phyloP scores from a whole-genome alignment of 2,329 filamentous ascomycete species.

The Zymoseptoria tritici region DNA sequence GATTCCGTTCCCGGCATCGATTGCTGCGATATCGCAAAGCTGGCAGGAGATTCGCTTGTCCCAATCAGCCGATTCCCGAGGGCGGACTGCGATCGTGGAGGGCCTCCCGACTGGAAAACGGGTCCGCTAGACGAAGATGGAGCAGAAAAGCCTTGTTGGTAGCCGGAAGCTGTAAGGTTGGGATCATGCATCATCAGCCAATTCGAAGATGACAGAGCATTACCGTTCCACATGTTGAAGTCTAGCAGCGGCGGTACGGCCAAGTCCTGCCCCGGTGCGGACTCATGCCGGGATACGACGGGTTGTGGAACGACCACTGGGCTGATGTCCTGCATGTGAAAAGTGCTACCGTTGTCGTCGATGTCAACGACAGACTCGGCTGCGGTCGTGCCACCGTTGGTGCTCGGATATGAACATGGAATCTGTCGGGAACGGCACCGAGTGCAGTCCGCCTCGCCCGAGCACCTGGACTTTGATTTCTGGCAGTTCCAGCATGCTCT shows the following conservation, averaged over 20 bases:
- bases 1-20: neutral
- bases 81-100: neutral
- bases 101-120: neutral
- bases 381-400: slow-evolving; percentile 1
- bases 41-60: slow-evolving; percentile 5
- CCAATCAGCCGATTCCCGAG: neutral
- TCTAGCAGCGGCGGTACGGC: slow-evolving; percentile 1
- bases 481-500: slow-evolving; percentile 26
- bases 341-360: slow-evolving; percentile 2
- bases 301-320: neutral
- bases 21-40: neutral
- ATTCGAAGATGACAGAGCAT: slow-evolving; percentile 14
- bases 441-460: slow-evolving; percentile 22
- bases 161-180: slow-evolving; percentile 1
- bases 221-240: slow-evolving; percentile 15
- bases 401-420: slow-evolving; percentile 22
- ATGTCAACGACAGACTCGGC: neutral
- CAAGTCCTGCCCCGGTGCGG: neutral
- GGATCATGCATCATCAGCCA: slow-evolving; percentile 10
- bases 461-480: slow-evolving; percentile 25
- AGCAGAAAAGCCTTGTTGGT: slow-evolving; percentile 2
- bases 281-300: neutral
- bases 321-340: slow-evolving; percentile 6
- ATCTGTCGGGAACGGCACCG: slow-evolving; percentile 20
- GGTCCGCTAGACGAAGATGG: neutral